These are phyloP conservation scores for Garcileccinum viscosum DNA, from an alignment of 1,284 basidiomycete genomes.

Conservation along the genomic window DNA sequence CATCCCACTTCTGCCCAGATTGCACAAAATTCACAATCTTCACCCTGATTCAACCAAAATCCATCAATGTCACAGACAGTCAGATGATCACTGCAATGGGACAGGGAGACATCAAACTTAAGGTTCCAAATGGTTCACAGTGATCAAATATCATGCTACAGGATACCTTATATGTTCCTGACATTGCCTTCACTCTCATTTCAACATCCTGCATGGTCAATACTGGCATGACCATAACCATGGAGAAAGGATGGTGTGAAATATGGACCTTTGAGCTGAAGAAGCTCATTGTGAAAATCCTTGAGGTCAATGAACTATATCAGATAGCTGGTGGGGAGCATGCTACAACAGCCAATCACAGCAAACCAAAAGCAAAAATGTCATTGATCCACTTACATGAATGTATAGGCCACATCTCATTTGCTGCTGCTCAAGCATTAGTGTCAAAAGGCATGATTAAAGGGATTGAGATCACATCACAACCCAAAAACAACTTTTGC, in stretches of 20 bases:
- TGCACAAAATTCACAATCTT: not conserved
- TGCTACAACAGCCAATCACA: no score
- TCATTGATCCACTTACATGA: no score
- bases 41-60: not conserved
- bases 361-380: no score
- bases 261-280: no score
- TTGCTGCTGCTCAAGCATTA: no score
- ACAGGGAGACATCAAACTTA: not conserved
- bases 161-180: not conserved
- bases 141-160: not conserved
- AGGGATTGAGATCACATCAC: no score
- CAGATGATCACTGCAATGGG: not conserved
- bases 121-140: not conserved
- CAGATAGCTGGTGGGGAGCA: no score
- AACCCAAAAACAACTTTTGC: no score
- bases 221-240: not conserved
- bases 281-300: no score
- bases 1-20: not conserved
- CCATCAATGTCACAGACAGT: not conserved
- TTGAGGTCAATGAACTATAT: no score
- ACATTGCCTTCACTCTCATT: not conserved
- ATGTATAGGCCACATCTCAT: no score
- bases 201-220: not conserved
- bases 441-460: no score
- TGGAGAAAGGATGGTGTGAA: not conserved